These are phyloP conservation scores for Phytopythium aichiense DNA, from an alignment of 352 stramenopile species.

Conservation along the genomic window DNA sequence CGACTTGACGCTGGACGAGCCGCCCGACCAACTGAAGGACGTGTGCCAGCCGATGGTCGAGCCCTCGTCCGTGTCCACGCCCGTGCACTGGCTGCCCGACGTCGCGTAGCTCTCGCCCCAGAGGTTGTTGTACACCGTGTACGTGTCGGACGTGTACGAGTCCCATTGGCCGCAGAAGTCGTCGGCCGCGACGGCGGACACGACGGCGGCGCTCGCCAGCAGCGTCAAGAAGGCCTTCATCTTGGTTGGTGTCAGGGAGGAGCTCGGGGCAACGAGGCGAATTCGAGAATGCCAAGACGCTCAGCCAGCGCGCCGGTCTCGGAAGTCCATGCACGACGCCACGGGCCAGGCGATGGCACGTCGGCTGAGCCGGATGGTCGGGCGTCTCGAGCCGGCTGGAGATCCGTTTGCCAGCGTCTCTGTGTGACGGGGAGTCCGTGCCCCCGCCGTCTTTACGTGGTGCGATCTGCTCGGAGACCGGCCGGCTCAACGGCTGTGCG, in stretches of 20 bases:
- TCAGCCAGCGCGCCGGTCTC: no score
- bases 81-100: conserved; percentile 20
- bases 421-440: not conserved
- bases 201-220: not conserved
- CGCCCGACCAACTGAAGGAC: conserved; percentile 18
- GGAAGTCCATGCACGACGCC: no score
- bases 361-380: not conserved
- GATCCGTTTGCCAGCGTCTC: not conserved
- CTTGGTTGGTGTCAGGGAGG: not conserved
- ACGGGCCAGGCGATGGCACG: not conserved
- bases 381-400: not conserved
- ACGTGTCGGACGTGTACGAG: conserved; percentile 22
- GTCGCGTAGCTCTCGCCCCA: conserved; percentile 23
- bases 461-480: not conserved
- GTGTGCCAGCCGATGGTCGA: conserved; percentile 18
- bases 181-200: not conserved
- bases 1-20: conserved; percentile 19
- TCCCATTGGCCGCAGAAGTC: conserved; percentile 32
- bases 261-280: not conserved
- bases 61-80: conserved; percentile 11
- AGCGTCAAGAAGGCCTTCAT: not conserved
- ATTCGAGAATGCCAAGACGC: not conserved
- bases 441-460: not conserved
- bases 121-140: conserved; percentile 37
- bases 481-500: not conserved